Conservation (phyloP, 768 basidiomycete genomes). For the Grammothele lineata region DNA sequence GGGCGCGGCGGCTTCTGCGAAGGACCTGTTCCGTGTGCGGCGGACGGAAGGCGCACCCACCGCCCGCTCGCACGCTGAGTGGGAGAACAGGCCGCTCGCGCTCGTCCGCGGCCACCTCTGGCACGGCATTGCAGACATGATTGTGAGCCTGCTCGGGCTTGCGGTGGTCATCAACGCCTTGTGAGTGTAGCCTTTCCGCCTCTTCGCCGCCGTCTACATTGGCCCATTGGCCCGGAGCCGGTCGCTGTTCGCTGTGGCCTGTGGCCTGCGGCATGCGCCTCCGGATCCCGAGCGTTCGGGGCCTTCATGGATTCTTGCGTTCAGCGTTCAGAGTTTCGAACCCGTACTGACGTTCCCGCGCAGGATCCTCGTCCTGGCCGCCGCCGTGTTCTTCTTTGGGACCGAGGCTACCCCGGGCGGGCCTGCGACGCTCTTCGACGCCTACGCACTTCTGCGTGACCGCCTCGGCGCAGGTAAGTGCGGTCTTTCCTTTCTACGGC, state of each 20-base stretch:
- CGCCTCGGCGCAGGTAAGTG: slow-evolving; percentile 61
- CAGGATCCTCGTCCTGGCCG: slow-evolving; percentile 77
- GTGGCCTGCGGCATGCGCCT: too few species aligned
- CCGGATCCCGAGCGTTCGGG: too few species aligned
- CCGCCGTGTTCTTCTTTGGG: slow-evolving; percentile 64
- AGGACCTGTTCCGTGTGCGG: too few species aligned
- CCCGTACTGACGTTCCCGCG: neutral
- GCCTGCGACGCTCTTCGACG: slow-evolving; percentile 78
- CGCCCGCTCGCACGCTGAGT: slow-evolving; percentile 1
- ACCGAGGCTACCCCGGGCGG: slow-evolving; percentile 33
- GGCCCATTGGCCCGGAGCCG: too few species aligned
- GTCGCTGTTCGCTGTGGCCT: too few species aligned
- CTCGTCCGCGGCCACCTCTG: slow-evolving; percentile 35
- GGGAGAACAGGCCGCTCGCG: slow-evolving; percentile 29
- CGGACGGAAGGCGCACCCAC: too few species aligned
- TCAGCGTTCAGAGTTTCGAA: too few species aligned
- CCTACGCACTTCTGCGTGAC: slow-evolving; percentile 65
- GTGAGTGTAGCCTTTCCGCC: neutral
- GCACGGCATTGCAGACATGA: slow-evolving; percentile 42
- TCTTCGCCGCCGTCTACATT: neutral
- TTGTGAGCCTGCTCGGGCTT: slow-evolving; percentile 70
- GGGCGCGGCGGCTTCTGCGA: slow-evolving; percentile 3
- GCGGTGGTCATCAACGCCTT: slow-evolving; percentile 46
- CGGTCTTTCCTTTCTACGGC: neutral
- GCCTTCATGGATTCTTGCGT: neutral